These are phyloP conservation scores for Pythium dissimile DNA, from an alignment of 352 stramenopile genomes.

Conservation along the genomic window DNA sequence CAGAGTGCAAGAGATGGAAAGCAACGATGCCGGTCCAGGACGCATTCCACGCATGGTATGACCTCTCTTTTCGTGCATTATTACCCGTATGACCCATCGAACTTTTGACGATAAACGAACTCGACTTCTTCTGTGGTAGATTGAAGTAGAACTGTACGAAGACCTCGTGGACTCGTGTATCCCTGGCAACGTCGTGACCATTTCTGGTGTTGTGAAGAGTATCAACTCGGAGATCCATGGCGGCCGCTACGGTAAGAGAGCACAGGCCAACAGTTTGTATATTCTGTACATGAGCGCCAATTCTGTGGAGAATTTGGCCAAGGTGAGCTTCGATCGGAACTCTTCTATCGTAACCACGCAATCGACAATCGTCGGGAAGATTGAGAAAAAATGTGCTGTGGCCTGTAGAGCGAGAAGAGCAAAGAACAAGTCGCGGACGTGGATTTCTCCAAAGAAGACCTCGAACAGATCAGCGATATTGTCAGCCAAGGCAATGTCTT, in stretches of 20 bases:
- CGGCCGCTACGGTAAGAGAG: conserved; percentile 73
- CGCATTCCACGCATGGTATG: conserved; percentile 59
- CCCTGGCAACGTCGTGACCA: conserved; percentile 88
- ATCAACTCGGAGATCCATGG: conserved; percentile 87
- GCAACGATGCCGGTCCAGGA: conserved; percentile 68
- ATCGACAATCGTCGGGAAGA: too few relatives aligned
- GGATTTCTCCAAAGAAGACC: conserved; percentile 78
- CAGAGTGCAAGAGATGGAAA: conserved; percentile 83
- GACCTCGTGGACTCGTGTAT: conserved; percentile 91
- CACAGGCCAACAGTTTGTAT: conserved; percentile 81
- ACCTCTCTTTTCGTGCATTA: not conserved
- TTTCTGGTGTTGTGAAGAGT: conserved; percentile 88
- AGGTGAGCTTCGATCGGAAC: conserved; percentile 3
- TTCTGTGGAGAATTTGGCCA: conserved; percentile 55
- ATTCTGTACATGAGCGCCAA: conserved; percentile 90
- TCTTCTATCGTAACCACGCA: too few relatives aligned
- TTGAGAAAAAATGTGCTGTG: too few relatives aligned
- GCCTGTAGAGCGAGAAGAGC: conserved; percentile 20
- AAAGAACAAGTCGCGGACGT: conserved; percentile 29
- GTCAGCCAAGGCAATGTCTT: conserved; percentile 80
- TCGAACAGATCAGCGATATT: conserved; percentile 84
- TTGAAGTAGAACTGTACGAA: conserved; percentile 68
- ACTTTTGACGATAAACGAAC: not conserved
- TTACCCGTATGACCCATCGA: not conserved
- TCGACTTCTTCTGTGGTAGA: not conserved